Evolutionary conservation across 352 stramenopile genomes (phyloP), one percentile per base, ranked within the genome.

Genomic region (Detonula confervacea): DNA sequence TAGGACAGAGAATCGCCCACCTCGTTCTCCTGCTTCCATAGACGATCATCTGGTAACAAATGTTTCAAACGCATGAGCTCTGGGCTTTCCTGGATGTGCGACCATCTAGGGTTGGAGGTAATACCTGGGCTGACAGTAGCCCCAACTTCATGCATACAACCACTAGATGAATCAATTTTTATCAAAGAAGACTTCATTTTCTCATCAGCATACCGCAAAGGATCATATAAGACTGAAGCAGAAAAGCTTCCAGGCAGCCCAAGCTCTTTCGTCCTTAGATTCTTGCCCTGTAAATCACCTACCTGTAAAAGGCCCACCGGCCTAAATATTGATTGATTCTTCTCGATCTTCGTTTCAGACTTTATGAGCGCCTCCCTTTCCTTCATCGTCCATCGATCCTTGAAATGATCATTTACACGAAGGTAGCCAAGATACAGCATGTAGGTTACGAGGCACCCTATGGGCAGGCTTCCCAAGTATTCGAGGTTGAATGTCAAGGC

Each of bases 161-260:
- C 61, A 11, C 78, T 73, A 35, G 83, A 70, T 83, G 73, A 75
- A 76, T 94, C 89, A 9, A 85, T 35, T 56, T 81, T 71, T 11
- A 72, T 44, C 16, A 88, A 18, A 4, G 42, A 74, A 46, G 76
- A 66, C 72, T 75, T 87, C n/a, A 72, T 42, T 25, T 85, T 75
- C 27, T 76, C 64, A 51, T 77, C 64, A 9, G 74, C 80, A 62
- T 87, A 90, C 24, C 81, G 65, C 44, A 82, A 27, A 37, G 81
- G 80, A 71, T 92, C 83, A 73, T 77, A 92, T 9, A 80, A 78
- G 25, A 92, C 81, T 14, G 61, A 78, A 47, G 85, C 87, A 37
- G 81, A 89, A 33, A 86, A 84, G 59, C 77, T 91, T 71, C 90
- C 90, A 16, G 89, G 77, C 35, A 94, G 72, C 22, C 89, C 87